Evolutionary conservation across 768 basidiomycete species (phyloP).

Genomic region (Lentinula boryana): DNA sequence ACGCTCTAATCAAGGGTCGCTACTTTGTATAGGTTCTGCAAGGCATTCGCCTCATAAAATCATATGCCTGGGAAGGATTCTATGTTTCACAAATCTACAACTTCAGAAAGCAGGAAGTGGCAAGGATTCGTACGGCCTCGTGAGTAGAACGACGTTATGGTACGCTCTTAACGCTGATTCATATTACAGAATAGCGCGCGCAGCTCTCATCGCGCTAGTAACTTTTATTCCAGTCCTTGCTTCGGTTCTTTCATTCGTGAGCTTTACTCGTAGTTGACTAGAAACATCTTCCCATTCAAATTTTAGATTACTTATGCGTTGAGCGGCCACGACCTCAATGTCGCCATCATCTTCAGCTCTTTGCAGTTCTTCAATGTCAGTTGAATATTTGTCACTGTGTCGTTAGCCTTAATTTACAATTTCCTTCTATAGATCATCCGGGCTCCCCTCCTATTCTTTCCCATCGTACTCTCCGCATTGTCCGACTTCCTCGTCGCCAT

Average conservation of each 20-base stretch:
- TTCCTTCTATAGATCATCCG: slow-evolving; percentile 32
- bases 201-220: slow-evolving; percentile 19
- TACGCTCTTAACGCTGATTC: neutral
- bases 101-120: slow-evolving; percentile 33
- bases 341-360: slow-evolving; percentile 30
- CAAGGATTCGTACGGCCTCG: slow-evolving; percentile 23
- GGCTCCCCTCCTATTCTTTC: slow-evolving; percentile 30
- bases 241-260: slow-evolving; percentile 34
- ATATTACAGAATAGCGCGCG: slow-evolving; percentile 15
- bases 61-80: slow-evolving; percentile 55
- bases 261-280: slow-evolving; percentile 16
- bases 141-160: neutral
- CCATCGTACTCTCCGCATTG: slow-evolving; percentile 27
- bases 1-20: neutral
- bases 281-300: neutral
- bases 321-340: slow-evolving; percentile 29
- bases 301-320: slow-evolving; percentile 31
- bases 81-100: slow-evolving; percentile 36
- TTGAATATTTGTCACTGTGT: neutral
- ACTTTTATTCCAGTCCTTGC: slow-evolving; percentile 31
- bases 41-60: slow-evolving; percentile 61
- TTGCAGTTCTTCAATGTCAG: slow-evolving; percentile 16
- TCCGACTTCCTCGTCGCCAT: slow-evolving; percentile 29
- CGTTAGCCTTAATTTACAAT: slow-evolving; percentile 6
- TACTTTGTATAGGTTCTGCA: slow-evolving; percentile 41